Evolutionary conservation across 1,284 basidiomycete genomes (phyloP).

Genomic region (Ustilago loliicola): DNA sequence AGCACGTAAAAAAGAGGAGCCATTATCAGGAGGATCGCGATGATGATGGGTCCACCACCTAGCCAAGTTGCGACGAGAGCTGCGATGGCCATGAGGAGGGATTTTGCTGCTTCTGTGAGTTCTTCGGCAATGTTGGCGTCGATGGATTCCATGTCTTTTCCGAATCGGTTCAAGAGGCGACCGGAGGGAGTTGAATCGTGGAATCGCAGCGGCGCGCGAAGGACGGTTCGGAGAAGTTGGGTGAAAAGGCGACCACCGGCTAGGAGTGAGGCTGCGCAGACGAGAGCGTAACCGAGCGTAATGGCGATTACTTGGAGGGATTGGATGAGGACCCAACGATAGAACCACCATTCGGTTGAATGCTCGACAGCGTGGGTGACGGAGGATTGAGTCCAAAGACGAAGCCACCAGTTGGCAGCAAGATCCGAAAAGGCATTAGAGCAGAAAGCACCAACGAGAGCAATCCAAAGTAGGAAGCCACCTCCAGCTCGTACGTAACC

Average conservation of each 20-base stretch:
- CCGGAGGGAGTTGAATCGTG: constrained; percentile 87
- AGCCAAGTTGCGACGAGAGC: constrained; percentile 78
- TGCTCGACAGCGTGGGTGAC: constrained; percentile 3
- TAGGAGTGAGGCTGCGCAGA: constrained; percentile 76
- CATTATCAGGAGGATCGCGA: constrained; percentile 73
- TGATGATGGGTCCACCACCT: constrained; percentile 79
- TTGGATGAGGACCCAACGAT: constrained; percentile 81
- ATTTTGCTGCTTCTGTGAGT: constrained; percentile 61
- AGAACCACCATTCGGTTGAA: constrained; percentile 69
- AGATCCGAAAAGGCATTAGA: constrained; percentile 31
- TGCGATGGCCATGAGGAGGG: constrained; percentile 67
- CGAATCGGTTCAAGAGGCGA: constrained; percentile 83
- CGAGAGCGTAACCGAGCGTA: constrained; percentile 77
- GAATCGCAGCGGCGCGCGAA: constrained; percentile 80
- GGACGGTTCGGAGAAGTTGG: constrained; percentile 75
- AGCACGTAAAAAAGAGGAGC: constrained; percentile 63
- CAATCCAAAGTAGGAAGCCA: constrained; percentile 34
- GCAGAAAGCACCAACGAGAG: constrained; percentile 18
- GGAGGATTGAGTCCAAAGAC: constrained; percentile 23
- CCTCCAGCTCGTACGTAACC: constrained; percentile 43
- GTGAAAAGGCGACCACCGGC: constrained; percentile 77
- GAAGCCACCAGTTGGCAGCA: constrained; percentile 38
- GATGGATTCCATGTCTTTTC: constrained; percentile 83
- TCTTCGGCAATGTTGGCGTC: constrained; percentile 77
- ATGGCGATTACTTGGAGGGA: constrained; percentile 77